These are phyloP conservation scores for Starmerella roubikii DNA, from an alignment of 805 yeast genomes.

Conservation along the genomic window DNA sequence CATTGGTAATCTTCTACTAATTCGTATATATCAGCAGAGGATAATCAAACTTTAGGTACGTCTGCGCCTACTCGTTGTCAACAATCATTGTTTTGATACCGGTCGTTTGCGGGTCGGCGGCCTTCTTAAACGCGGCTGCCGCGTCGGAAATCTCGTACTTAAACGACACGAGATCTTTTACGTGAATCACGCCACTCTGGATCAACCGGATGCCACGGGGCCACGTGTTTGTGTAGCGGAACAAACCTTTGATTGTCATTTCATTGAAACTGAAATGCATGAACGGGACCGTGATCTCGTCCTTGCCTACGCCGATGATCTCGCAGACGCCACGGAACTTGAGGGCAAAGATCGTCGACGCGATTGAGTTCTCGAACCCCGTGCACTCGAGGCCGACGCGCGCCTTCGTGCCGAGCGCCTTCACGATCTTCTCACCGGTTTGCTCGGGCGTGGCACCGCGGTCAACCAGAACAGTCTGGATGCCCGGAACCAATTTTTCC, in stretches of 20 bases:
- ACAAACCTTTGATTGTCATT: slow-evolving; percentile 37
- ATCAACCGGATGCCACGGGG: slow-evolving; percentile 41
- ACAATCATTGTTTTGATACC: slow-evolving; percentile 36
- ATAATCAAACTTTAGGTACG: neutral
- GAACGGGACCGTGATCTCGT: slow-evolving; percentile 38
- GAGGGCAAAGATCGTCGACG: slow-evolving; percentile 34
- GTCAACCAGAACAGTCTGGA: slow-evolving; percentile 34
- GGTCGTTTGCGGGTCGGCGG: slow-evolving; percentile 32
- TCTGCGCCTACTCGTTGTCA: slow-evolving; percentile 7
- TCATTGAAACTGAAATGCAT: slow-evolving; percentile 43
- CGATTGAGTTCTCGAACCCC: slow-evolving; percentile 38
- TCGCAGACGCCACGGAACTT: slow-evolving; percentile 36
- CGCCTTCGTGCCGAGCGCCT: slow-evolving; percentile 34
- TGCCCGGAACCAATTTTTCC: slow-evolving; percentile 33
- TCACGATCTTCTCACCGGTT: slow-evolving; percentile 22
- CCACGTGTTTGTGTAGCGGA: slow-evolving; percentile 45
- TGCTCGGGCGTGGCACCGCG: slow-evolving; percentile 30
- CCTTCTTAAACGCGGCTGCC: slow-evolving; percentile 32
- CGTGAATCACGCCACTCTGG: slow-evolving; percentile 33
- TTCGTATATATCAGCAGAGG: too few species aligned
- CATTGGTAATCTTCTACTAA: too few species aligned
- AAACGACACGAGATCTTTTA: slow-evolving; percentile 38
- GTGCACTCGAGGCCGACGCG: slow-evolving; percentile 40
- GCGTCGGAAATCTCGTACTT: slow-evolving; percentile 36
- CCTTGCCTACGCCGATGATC: slow-evolving; percentile 41